A percentile compares a stretch with the other conserved stretches of the same genome.
phyloP scores from a whole-genome alignment of 148 eudicot genomes.

The Limonium bicolor region DNA sequence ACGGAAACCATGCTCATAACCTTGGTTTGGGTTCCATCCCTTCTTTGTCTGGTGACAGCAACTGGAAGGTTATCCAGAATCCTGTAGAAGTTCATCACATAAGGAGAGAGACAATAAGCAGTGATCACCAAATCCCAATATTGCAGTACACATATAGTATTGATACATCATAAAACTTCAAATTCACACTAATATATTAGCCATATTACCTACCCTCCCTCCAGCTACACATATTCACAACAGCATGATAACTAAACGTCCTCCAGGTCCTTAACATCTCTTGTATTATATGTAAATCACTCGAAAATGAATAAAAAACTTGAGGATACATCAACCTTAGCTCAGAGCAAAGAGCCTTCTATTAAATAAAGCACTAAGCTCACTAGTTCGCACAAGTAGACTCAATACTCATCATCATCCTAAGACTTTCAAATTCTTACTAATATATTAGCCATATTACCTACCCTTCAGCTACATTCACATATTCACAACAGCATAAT shows the following conservation, averaged over 20 bases:
- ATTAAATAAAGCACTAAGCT: too few relatives aligned
- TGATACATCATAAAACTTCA: neutral
- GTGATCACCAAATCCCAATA: neutral
- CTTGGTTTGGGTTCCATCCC: constrained; percentile 21
- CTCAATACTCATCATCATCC: too few relatives aligned
- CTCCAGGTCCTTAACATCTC: too few relatives aligned
- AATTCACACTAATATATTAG: neutral
- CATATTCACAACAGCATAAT: too few relatives aligned
- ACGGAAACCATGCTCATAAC: constrained; percentile 38
- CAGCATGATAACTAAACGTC: too few relatives aligned
- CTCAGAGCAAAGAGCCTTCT: too few relatives aligned
- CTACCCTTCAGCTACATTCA: neutral
- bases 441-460: neutral
- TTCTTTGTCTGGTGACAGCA: constrained; percentile 25
- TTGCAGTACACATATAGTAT: neutral
- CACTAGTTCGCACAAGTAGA: too few relatives aligned
- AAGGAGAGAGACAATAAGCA: neutral
- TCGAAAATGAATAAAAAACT: too few relatives aligned
- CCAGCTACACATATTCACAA: too few relatives aligned
- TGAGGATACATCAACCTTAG: too few relatives aligned
- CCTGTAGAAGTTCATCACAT: constrained; percentile 15
- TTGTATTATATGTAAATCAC: too few relatives aligned
- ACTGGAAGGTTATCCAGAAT: constrained; percentile 45
- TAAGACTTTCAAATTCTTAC: too few relatives aligned
- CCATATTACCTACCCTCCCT: neutral